A percentile compares a stretch with the other conserved stretches of the same genome.
phyloP scores from a whole-genome alignment of 768 basidiomycete species.

The Gyrodon lividus region DNA sequence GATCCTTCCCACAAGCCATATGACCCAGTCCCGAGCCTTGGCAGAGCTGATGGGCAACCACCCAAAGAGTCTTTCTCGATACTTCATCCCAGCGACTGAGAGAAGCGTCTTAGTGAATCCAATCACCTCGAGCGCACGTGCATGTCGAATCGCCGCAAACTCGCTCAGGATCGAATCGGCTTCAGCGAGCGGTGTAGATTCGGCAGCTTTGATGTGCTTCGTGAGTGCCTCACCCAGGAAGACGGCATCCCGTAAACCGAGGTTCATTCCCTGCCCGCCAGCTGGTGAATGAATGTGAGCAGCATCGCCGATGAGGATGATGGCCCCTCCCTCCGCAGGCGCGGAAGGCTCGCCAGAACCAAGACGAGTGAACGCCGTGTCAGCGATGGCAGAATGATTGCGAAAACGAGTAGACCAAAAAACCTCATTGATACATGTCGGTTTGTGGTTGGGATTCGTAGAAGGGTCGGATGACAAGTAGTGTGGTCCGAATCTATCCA shows the following conservation, averaged over 20 bases:
- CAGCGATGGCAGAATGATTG: conserved; percentile 44
- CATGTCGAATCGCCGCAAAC: conserved; percentile 37
- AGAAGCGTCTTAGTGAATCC: conserved; percentile 37
- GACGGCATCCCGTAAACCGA: conserved; percentile 55
- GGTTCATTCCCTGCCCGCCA: conserved; percentile 59
- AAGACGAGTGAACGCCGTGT: conserved; percentile 35
- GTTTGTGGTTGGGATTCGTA: conserved; percentile 29
- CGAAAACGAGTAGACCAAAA: conserved; percentile 50
- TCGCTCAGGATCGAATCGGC: conserved; percentile 34
- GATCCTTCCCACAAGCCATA: conserved; percentile 23
- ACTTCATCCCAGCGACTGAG: conserved; percentile 21
- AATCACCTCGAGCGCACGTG: conserved; percentile 43
- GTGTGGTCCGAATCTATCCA: conserved; percentile 41
- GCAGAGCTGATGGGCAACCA: conserved; percentile 27
- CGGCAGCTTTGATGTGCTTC: conserved; percentile 30
- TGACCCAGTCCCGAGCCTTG: conserved; percentile 24
- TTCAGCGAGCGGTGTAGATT: conserved; percentile 7
- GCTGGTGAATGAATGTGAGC: conserved; percentile 55
- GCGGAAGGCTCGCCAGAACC: conserved; percentile 1
- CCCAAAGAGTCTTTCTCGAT: conserved; percentile 14
- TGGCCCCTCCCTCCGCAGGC: conserved; percentile 11
- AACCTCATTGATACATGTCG: conserved; percentile 34
- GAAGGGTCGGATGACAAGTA: conserved; percentile 35
- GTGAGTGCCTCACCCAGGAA: conserved; percentile 43
- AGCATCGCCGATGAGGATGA: conserved; percentile 43